Evolutionary conservation across 2,329 filamentous ascomycete species (phyloP).

Genomic region (Neofusicoccum umdonicola): DNA sequence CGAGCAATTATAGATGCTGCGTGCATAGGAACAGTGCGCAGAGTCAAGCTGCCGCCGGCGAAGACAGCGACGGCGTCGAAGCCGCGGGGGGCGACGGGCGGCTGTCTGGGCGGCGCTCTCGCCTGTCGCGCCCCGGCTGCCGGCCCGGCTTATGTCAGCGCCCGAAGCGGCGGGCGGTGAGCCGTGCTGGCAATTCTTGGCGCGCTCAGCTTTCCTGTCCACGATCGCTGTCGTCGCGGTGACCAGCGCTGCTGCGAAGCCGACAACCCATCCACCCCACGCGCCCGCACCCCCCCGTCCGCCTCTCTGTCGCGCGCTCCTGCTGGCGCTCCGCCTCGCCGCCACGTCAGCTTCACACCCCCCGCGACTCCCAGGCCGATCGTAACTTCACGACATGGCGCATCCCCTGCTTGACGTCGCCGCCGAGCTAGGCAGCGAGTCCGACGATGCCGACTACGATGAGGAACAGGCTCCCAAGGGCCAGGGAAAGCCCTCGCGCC

Average conservation of each 20-base stretch:
- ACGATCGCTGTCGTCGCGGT: background rate
- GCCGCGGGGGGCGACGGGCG: background rate
- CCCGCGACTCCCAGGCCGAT: background rate
- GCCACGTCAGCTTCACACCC: slow-evolving; percentile 7
- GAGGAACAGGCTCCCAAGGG: slow-evolving; percentile 18
- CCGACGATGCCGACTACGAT: slow-evolving; percentile 40
- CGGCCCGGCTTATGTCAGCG: background rate
- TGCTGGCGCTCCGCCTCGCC: background rate
- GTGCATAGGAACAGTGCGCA: background rate
- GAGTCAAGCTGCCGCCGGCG: no score
- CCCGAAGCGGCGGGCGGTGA: slow-evolving; percentile 1
- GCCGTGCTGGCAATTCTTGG: background rate
- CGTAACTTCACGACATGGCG: slow-evolving; percentile 11
- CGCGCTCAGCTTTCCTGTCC: slow-evolving; percentile 8
- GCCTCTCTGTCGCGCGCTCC: background rate
- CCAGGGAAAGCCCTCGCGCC: slow-evolving; percentile 29
- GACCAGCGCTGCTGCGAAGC: background rate
- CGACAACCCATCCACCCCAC: background rate
- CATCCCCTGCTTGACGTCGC: slow-evolving; percentile 69
- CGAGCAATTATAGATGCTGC: background rate
- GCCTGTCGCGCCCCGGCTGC: no score
- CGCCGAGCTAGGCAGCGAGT: slow-evolving; percentile 73
- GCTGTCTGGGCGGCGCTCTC: background rate
- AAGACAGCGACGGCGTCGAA: background rate
- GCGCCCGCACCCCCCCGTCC: background rate